Evolutionary conservation across 2,329 filamentous ascomycete genomes (phyloP).

Genomic region (Sphaerostilbella broomeana): DNA sequence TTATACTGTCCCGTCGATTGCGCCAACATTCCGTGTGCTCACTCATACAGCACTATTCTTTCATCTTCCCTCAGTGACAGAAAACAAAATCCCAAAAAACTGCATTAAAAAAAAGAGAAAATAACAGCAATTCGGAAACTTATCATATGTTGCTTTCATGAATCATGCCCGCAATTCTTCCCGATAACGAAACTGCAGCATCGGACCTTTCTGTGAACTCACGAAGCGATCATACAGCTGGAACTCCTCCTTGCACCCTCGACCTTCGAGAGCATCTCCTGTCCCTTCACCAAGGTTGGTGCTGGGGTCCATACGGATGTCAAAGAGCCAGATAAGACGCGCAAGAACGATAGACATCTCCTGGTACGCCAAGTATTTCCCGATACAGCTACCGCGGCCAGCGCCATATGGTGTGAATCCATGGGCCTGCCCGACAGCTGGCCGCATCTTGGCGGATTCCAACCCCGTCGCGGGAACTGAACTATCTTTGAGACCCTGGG

Average conservation of each 20-base stretch:
- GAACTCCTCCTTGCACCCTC: constrained; percentile 9
- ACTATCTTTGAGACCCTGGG: background rate
- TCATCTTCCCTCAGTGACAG: no score
- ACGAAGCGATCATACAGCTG: constrained; percentile 11
- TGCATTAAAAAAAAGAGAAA: no score
- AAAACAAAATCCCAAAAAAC: no score
- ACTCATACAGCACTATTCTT: no score
- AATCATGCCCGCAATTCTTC: constrained; percentile 10
- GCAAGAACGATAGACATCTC: constrained; percentile 14
- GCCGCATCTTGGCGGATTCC: constrained; percentile 7
- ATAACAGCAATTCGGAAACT: no score
- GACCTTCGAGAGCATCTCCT: constrained; percentile 3
- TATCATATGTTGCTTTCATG: no score
- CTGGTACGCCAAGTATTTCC: constrained; percentile 14
- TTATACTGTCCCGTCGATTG: no score
- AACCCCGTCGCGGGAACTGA: constrained; percentile 8
- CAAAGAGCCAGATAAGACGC: constrained; percentile 12
- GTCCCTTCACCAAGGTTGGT: constrained; percentile 9
- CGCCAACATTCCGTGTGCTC: no score
- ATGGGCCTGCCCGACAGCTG: constrained; percentile 5
- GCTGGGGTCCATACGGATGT: constrained; percentile 11
- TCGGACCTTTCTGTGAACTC: constrained; percentile 14
- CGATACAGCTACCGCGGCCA: constrained; percentile 13
- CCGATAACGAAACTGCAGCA: constrained; percentile 12
- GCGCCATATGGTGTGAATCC: constrained; percentile 13